Base-by-base conservation (phyloP, 2,329 filamentous ascomycete genomes). In the Paracoccidioides brasiliensis region DNA sequence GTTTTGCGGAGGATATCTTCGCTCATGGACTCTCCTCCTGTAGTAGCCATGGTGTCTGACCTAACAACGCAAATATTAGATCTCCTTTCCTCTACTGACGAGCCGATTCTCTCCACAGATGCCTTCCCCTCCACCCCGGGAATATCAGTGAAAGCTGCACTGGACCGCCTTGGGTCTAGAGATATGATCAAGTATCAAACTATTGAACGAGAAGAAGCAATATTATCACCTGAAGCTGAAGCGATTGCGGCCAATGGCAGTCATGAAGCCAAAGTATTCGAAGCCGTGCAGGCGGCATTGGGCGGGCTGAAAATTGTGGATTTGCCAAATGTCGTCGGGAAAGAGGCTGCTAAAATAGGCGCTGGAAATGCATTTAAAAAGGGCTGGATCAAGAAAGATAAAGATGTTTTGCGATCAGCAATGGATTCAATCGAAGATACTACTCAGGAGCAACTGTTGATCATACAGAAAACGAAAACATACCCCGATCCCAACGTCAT, bases 351-450 rank as follows among this genome's bases (percentile, higher is more conserved):
- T 56, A 75, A 75, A 74, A 77, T 96, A 58, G 93, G 93, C n/a
- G 86, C 93, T 69, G 90, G 90, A 64, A 95, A 93, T 75, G 91
- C 91, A 38, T 95, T 97, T 77, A 94, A 80, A 71, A 76, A 78
- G 64, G 81, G 80, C 61, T 85, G 82, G 82, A 78, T 84, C 59
- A 83, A 82, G 69, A 85, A 84, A 67, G 78, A 82, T 60, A 74
- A 75, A 49, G 76, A 82, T 57, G 72, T 78, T 52, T 69, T 83
- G 58, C 75, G 79, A 57, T 74, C 78, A 52, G 70, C 67, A 67
- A 78, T 79, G 61, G 82, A 94, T 22, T 81, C 84, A 28, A 91
- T 97, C 64, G 76, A 84, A 64, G 93, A 98, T 68, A 78, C 80
- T 55, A 94, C 88, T 53, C 81, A 82, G 64, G 81, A 90, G 62